phyloP scores from a whole-genome alignment of 73 alveolate genomes.

The Stentor roeselii region DNA sequence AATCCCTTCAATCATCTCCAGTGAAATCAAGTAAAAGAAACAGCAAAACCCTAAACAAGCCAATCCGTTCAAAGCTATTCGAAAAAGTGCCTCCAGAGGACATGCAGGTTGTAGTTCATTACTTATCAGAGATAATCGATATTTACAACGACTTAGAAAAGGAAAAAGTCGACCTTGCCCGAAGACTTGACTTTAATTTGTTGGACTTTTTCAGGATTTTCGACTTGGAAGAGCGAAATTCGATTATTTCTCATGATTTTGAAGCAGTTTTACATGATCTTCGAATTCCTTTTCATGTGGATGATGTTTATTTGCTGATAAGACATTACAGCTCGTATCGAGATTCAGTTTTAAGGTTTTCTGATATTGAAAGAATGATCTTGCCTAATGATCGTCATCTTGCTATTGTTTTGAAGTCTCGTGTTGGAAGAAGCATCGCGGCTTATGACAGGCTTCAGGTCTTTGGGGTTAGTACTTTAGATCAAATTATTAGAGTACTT shows the following conservation, averaged over 20 bases:
- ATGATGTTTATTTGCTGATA: slow-evolving; percentile 24
- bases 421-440: not conserved
- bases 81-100: not conserved
- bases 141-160: not conserved
- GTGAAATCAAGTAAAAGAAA: no score
- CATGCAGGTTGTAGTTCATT: slow-evolving; percentile 15
- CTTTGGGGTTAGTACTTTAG: not conserved
- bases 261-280: slow-evolving; percentile 13
- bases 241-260: not conserved
- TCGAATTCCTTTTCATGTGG: not conserved
- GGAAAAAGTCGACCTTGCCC: not conserved
- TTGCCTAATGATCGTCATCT: slow-evolving; percentile 13
- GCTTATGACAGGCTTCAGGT: not conserved
- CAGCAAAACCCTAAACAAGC: not conserved
- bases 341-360: slow-evolving; percentile 1
- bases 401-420: not conserved
- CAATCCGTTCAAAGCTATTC: not conserved
- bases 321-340: slow-evolving; percentile 10
- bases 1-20: not conserved
- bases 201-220: slow-evolving; percentile 21
- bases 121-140: not conserved
- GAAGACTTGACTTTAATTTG: slow-evolving; percentile 18
- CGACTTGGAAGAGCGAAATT: slow-evolving; percentile 10
- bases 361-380: slow-evolving; percentile 11
- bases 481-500: not conserved